A percentile compares a stretch with the other conserved stretches of the same genome.
These are phyloP conservation scores for Coemansia sp. DNA, from an alignment of 192 early-diverging fungal genomes.

Conservation along the genomic window DNA sequence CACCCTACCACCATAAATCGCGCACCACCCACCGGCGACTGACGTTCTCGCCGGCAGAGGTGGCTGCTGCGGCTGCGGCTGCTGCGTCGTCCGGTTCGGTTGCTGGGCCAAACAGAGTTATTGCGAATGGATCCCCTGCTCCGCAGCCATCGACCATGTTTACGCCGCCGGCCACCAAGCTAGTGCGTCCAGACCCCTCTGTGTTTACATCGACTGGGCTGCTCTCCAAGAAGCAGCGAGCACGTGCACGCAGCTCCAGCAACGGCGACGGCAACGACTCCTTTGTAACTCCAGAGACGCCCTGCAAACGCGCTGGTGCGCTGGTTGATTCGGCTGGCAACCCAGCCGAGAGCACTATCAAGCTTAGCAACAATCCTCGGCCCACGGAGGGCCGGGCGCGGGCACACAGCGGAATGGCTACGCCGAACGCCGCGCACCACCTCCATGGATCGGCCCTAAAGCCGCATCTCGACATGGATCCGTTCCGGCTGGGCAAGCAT, in stretches of 20 bases:
- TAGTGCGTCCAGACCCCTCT: constrained; percentile 54
- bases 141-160: constrained; percentile 31
- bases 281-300: constrained; percentile 48
- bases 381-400: not conserved
- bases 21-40: constrained; percentile 33
- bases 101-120: constrained; percentile 13
- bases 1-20: constrained; percentile 10
- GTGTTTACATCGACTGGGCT: constrained; percentile 56
- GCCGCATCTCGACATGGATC: constrained; percentile 22
- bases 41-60: constrained; percentile 36
- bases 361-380: not conserved
- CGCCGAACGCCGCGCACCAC: constrained; percentile 6
- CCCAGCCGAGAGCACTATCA: not conserved
- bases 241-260: constrained; percentile 27
- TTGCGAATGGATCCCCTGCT: constrained; percentile 6
- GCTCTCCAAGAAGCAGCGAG: constrained; percentile 51
- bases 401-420: constrained; percentile 8
- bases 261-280: not conserved
- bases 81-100: constrained; percentile 31
- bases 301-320: constrained; percentile 36
- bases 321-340: constrained; percentile 7
- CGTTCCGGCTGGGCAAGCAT: constrained; percentile 51
- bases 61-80: constrained; percentile 26
- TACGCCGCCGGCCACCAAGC: constrained; percentile 57
- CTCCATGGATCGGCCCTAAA: constrained; percentile 10